Conservation (phyloP, 2,329 filamentous ascomycete genomes). For the Kalmusia sp. region DNA sequence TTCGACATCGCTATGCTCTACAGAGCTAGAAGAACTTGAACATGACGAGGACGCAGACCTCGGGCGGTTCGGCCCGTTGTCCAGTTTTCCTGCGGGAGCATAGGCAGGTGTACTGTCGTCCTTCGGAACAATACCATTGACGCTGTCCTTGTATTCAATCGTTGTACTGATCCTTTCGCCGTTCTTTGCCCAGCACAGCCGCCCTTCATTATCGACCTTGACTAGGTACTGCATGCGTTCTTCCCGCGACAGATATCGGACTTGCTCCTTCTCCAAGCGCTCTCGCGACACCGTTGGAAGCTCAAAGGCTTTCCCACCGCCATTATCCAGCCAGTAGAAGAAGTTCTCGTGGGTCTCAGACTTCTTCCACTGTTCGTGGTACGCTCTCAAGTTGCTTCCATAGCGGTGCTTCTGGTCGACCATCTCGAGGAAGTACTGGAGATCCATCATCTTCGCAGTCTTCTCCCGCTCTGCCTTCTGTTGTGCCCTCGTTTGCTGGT, state of each 20-base stretch:
- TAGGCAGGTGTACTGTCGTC: conserved; percentile 53
- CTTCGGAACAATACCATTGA: conserved; percentile 64
- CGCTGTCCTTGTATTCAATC: conserved; percentile 77
- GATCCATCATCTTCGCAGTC: conserved; percentile 78
- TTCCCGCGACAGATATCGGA: conserved; percentile 83
- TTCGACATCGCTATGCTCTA: conserved; percentile 64
- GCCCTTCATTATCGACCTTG: conserved; percentile 74
- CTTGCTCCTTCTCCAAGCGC: conserved; percentile 76
- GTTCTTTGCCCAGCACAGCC: conserved; percentile 88
- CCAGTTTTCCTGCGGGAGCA: conserved; percentile 33
- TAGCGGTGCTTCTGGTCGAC: conserved; percentile 87
- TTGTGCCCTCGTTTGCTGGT: conserved; percentile 51
- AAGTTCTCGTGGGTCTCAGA: conserved; percentile 82
- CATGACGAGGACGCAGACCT: conserved; percentile 32
- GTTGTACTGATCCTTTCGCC: conserved; percentile 78
- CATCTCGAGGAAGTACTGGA: conserved; percentile 88
- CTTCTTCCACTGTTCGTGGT: conserved; percentile 85
- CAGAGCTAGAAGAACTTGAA: conserved; percentile 47
- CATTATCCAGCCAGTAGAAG: conserved; percentile 92
- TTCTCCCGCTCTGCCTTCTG: conserved; percentile 66
- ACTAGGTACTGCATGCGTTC: conserved; percentile 84
- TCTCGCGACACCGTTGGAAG: conserved; percentile 76
- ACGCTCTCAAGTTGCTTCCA: conserved; percentile 79
- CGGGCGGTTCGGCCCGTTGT: conserved; percentile 24
- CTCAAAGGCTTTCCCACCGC: conserved; percentile 74